Conservation (phyloP, 371 early-diverging fungal genomes). For the Rhizopus microsporus region DNA sequence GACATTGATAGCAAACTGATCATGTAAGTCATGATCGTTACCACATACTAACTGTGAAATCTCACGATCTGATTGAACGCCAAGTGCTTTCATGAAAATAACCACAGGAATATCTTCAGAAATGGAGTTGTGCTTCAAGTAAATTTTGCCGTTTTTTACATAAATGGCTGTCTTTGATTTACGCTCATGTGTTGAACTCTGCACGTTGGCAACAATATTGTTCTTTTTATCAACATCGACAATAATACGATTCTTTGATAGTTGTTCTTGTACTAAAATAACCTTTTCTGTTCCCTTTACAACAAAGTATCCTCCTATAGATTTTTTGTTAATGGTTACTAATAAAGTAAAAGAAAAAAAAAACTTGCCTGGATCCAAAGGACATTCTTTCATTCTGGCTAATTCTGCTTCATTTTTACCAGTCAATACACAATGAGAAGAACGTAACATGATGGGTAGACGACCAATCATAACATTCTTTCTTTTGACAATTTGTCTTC, state of each 20-base stretch:
- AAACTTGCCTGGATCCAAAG: conserved; percentile 88
- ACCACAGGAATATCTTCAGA: conserved; percentile 94
- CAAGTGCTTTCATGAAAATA: conserved; percentile 91
- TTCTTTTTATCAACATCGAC: conserved; percentile 94
- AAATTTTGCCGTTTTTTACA: conserved; percentile 79
- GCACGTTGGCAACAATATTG: conserved; percentile 60
- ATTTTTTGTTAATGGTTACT: too few species aligned
- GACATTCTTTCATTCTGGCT: conserved; percentile 94
- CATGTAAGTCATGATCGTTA: conserved; percentile 79
- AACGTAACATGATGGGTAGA: conserved; percentile 99
- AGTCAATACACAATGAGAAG: conserved; percentile 86
- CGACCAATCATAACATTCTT: conserved; percentile 93
- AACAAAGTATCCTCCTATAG: conserved; percentile 96
- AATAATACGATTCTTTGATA: conserved; percentile 99
- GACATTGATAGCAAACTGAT: conserved; percentile 86
- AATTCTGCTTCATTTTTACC: conserved; percentile 80
- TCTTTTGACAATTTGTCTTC: conserved; percentile 84
- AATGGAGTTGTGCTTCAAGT: conserved; percentile 95
- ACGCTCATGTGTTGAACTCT: conserved; percentile 95
- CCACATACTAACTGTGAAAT: conserved; percentile 95
- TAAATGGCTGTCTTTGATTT: conserved; percentile 97
- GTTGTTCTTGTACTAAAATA: conserved; percentile 99
- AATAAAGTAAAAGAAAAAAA: too few species aligned
- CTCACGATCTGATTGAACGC: conserved; percentile 94
- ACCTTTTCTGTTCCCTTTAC: conserved; percentile 99